Conservation (phyloP, 208 protist genomes). For the Crithidia expoeki region DNA sequence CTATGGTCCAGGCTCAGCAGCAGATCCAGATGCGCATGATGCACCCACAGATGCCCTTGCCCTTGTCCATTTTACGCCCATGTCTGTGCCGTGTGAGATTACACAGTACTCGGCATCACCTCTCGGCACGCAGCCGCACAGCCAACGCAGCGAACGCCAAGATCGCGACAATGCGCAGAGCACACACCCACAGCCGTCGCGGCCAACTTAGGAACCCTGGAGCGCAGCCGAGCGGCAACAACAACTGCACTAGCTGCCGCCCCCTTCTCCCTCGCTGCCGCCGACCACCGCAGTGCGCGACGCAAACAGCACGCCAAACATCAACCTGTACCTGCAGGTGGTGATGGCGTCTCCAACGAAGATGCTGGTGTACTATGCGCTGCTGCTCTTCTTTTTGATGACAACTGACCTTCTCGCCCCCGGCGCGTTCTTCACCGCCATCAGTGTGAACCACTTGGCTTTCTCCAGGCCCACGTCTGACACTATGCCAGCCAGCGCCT, state of each 20-base stretch:
- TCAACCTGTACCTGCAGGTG: conserved; percentile 18
- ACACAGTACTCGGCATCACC: not conserved
- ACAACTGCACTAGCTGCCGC: not conserved
- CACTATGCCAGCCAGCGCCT: too few species aligned
- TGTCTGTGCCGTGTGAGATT: not conserved
- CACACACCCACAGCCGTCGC: not conserved
- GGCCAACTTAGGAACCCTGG: conserved; percentile 17
- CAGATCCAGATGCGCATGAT: conserved; percentile 17
- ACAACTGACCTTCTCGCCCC: not conserved
- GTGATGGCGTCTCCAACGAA: conserved; percentile 1
- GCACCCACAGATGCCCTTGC: conserved; percentile 3
- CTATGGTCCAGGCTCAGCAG: not conserved
- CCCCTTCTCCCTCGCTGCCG: not conserved
- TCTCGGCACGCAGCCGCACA: not conserved
- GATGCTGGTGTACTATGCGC: conserved; percentile 14
- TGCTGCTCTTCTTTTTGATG: conserved; percentile 3
- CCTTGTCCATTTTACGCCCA: not conserved
- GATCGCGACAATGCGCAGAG: not conserved
- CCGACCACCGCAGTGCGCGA: conserved; percentile 1
- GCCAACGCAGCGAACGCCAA: not conserved
- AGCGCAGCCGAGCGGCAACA: conserved; percentile 1
- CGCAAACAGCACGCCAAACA: conserved; percentile 1
- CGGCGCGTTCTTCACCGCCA: conserved; percentile 8
- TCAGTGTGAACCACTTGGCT: too few species aligned
- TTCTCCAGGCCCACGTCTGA: too few species aligned